These are phyloP conservation scores for Hypoxylon sp. DNA, from an alignment of 2,329 filamentous ascomycete genomes.

Conservation along the genomic window DNA sequence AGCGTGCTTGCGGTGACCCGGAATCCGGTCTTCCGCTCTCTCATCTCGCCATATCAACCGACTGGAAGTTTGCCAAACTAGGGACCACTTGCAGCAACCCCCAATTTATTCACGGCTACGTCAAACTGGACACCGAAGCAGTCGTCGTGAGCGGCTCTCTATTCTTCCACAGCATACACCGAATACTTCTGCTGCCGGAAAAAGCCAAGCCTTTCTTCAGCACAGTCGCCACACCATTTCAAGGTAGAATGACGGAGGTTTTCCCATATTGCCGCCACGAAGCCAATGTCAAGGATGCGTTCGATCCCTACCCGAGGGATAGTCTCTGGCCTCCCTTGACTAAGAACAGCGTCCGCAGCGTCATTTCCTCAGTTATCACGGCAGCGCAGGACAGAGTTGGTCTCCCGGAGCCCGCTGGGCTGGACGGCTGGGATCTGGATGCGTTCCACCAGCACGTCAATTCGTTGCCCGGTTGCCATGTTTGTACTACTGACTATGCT, in stretches of 20 bases:
- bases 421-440: slow-evolving; percentile 20
- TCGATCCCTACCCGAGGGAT: neutral
- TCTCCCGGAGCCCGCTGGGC: neutral
- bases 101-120: slow-evolving; percentile 28
- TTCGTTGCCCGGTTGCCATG: slow-evolving; percentile 12
- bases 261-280: slow-evolving; percentile 29
- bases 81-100: slow-evolving; percentile 35
- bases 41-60: slow-evolving; percentile 26
- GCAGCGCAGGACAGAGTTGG: slow-evolving; percentile 5
- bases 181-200: slow-evolving; percentile 26
- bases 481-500: slow-evolving; percentile 23
- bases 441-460: neutral
- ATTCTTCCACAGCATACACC: slow-evolving; percentile 30
- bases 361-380: slow-evolving; percentile 3
- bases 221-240: neutral
- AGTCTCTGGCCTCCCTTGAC: neutral
- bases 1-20: too few species aligned
- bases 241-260: slow-evolving; percentile 13
- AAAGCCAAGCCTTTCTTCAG: slow-evolving; percentile 16
- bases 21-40: neutral
- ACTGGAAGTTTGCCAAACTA: slow-evolving; percentile 35
- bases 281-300: neutral
- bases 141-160: slow-evolving; percentile 10
- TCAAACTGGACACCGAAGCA: slow-evolving; percentile 38
- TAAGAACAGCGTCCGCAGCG: slow-evolving; percentile 6